Base-by-base conservation (phyloP, 73 alveolate species). In the Paramecium caudatum region DNA sequence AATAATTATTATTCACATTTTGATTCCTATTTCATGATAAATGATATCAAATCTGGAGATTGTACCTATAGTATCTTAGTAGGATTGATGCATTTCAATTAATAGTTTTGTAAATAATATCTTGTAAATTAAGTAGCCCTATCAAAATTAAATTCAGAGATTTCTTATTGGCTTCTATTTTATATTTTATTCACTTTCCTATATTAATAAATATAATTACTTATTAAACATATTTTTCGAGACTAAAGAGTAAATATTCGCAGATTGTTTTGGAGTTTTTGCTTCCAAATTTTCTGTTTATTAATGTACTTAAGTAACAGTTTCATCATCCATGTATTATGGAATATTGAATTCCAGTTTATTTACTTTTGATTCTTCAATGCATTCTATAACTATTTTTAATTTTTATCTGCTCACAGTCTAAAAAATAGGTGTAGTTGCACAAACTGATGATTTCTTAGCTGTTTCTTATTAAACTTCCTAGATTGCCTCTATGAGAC, bases 141-240 rank as follows among this genome's bases (percentile, higher is more conserved):
- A 17, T 55, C 80, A 10, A 43, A 55, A 55, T 55, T 16, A 25
- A 55, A 55, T 55, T 55, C 80, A 23, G 23, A 37, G 12, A 21
- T 23, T 0, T 27, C 12, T 10, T 55, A 55, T 27, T 55, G 46
- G 30, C n/a, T 55, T 3, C 10, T 21, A 55, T 6, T 55, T 6
- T 55, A 1, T 9, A 55, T 16, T 55, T 55, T 55, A 55, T 55
- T 55, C 0, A 55, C 12, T 55, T 55, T 55, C 30, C 80, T 55
- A 55, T 9, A 55, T 55, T 19, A 55, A 19, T 55, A 19, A 55
- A 5, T 9, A 55, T 55, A 55, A 55, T 55, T 55, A 55, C 80
- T 55, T 55, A 23, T 55, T 55, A 5, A 55, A 55, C 46, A 55
- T 55, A 55, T 55, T 55, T 55, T 55, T 55, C 23, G 80, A 55